These are phyloP conservation scores for Panaeolus cyanescens DNA, from an alignment of 768 basidiomycete species.

Conservation along the genomic window DNA sequence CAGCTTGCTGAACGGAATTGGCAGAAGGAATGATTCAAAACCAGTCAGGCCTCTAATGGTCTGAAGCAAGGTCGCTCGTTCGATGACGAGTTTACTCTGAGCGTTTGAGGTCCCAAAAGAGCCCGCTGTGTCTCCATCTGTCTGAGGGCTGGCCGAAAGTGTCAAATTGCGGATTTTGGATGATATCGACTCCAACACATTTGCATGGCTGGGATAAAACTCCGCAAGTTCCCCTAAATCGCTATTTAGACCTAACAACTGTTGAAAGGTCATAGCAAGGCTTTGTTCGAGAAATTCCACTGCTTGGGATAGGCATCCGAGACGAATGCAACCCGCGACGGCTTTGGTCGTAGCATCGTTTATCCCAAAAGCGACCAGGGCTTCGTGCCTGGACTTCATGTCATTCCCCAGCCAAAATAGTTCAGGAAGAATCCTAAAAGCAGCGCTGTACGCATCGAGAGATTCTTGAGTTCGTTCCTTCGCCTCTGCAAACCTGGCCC, in stretches of 20 bases:
- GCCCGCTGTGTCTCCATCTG: not conserved
- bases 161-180: not conserved
- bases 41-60: conserved; percentile 11
- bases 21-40: conserved; percentile 21
- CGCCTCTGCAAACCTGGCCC: conserved; percentile 13
- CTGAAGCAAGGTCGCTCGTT: conserved; percentile 15
- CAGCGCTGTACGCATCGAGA: conserved; percentile 11
- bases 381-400: conserved; percentile 14
- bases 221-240: conserved; percentile 11
- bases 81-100: conserved; percentile 16
- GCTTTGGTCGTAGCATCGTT: conserved; percentile 9
- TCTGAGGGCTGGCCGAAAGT: not conserved
- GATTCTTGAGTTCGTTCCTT: conserved; percentile 1
- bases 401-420: conserved; percentile 18
- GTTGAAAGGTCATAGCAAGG: conserved; percentile 16
- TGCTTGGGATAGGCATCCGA: conserved; percentile 10
- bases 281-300: conserved; percentile 21
- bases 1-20: conserved; percentile 11
- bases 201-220: conserved; percentile 9
- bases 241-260: conserved; percentile 15
- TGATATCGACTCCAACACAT: conserved; percentile 5
- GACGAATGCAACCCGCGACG: conserved; percentile 9
- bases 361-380: conserved; percentile 10
- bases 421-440: conserved; percentile 13
- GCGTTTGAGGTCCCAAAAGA: not conserved